Evolutionary conservation across 2,329 filamentous ascomycete genomes (phyloP).

Genomic region (Diaporthe vexans): DNA sequence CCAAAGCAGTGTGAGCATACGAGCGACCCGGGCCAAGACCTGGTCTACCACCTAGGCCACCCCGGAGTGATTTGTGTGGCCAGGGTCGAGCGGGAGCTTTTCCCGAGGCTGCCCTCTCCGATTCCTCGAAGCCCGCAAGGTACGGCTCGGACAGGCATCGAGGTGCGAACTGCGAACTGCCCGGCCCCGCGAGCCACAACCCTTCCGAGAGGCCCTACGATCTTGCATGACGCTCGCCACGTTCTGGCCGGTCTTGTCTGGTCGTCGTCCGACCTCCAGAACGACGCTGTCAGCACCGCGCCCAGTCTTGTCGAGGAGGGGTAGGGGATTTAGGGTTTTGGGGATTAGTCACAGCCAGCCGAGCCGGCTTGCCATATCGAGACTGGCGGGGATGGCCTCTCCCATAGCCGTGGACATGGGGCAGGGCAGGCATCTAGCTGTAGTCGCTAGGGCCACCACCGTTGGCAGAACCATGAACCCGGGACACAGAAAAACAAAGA

Average conservation of each 20-base stretch:
- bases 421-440: neutral
- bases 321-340: neutral
- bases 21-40: neutral
- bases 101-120: constrained; percentile 11
- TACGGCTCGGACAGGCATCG: neutral
- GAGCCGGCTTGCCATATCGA: neutral
- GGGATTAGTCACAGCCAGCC: neutral
- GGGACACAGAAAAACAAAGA: neutral
- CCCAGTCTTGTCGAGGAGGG: neutral
- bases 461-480: constrained; percentile 17
- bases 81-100: constrained; percentile 13
- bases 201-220: neutral
- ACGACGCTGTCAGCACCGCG: neutral
- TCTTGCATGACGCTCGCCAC: constrained; percentile 9
- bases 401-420: neutral
- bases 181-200: neutral
- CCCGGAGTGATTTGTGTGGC: neutral
- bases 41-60: neutral
- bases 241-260: neutral
- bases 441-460: neutral
- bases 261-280: neutral
- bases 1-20: constrained; percentile 15
- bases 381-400: neutral
- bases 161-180: neutral
- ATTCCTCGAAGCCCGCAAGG: constrained; percentile 1